Base-by-base conservation (phyloP, 176 grass and related monocot species). In the Lolium perenne region DNA sequence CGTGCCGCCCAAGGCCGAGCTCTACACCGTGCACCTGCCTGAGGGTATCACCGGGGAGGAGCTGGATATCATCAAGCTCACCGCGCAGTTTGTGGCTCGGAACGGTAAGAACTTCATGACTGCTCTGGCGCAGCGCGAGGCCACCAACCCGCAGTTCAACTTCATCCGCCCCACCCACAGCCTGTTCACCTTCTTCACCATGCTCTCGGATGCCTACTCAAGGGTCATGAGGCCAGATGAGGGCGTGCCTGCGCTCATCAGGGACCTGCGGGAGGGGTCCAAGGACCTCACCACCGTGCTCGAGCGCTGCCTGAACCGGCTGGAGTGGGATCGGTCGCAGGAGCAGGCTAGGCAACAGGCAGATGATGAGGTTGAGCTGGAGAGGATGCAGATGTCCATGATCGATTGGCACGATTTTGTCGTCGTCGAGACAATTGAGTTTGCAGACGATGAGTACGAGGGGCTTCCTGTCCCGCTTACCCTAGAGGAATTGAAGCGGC, bases 371-470 rank as follows among this genome's bases (percentile, higher is more conserved):
- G 82, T 99, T 1, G 97, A 99, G 79, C 94, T 94, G 83, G 97
- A 99, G 56, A 84, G 94, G 76, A 76, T 88, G 66, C 92, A 91
- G 20, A 99, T 99, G 97, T 91, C 94, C 0, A 94, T 99, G 97
- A 99, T 99, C 38, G 97, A 99, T 80, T 99, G 97, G 97, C 97
- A 99, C 63, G 97, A 94, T 74, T 99, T 96, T 74, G 92, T 91
- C 62, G 94, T 98, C 2, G 96, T 99, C 0, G 97, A 99, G 89
- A 91, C 86, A 1, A 99, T 99, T 80, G 97, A 96, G 59, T 94
- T 99, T 88, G 94, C 55, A 5, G 97, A 99, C 17, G 97, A 99
- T 68, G 97, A 96, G 71, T 88, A 70, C 0, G 94, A 96, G 56
- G 97, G 93, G 9, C 89, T 99, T 16, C 97, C 94, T 45, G 47